Percentiles rank a stretch among this genome's conserved stretches.
phyloP scores from a whole-genome alignment of 2,329 filamentous ascomycete species.

The Colletotrichum orbiculare region DNA sequence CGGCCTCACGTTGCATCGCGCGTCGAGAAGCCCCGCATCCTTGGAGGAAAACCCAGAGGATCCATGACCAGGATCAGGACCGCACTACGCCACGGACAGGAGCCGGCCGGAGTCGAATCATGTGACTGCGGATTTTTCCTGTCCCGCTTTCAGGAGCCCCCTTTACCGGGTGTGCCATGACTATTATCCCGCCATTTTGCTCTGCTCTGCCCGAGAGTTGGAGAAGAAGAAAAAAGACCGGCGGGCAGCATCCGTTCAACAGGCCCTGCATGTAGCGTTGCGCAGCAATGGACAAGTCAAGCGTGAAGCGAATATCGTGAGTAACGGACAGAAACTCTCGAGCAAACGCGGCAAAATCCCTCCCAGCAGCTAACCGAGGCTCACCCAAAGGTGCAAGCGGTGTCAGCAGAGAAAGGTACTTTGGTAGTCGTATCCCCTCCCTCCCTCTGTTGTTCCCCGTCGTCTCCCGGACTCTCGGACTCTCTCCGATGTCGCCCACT shows the following conservation, averaged over 20 bases:
- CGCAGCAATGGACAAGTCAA: constrained; percentile 20
- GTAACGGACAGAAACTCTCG: neutral
- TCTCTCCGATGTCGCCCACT: constrained; percentile 2
- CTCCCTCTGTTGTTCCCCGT: neutral
- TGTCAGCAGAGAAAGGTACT: constrained; percentile 33
- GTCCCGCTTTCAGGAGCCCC: constrained; percentile 10
- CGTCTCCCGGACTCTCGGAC: neutral
- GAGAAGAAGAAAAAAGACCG: too few species aligned
- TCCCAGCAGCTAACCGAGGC: neutral
- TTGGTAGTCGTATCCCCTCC: neutral
- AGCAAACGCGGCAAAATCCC: neutral
- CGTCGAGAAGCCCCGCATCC: too few species aligned
- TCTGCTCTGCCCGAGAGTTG: neutral
- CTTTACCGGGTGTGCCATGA: neutral
- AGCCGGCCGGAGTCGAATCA: neutral
- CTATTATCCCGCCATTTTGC: neutral
- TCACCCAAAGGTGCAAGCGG: constrained; percentile 21
- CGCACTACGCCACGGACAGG: neutral
- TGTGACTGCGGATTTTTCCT: constrained; percentile 14
- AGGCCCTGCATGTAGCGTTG: too few species aligned
- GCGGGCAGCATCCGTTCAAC: too few species aligned
- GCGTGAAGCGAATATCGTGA: constrained; percentile 26
- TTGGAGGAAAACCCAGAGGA: neutral
- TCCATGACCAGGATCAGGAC: neutral
- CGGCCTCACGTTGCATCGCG: too few species aligned